Base-by-base conservation (phyloP, 208 protist genomes). In the Balamuthia mandrillaris region DNA sequence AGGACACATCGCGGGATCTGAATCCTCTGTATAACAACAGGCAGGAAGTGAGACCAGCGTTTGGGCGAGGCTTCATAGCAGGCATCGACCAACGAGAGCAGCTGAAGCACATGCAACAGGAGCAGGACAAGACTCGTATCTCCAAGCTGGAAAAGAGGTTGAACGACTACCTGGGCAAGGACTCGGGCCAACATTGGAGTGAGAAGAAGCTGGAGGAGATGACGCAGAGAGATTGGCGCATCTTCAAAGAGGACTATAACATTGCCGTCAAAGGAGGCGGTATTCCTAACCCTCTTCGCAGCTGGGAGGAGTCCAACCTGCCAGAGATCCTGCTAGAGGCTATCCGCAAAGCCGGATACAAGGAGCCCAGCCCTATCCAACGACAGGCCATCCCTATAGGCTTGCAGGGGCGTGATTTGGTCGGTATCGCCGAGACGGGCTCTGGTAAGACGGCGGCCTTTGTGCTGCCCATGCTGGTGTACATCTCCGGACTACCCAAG, bases 161-260 rank as follows among this genome's bases (percentile, higher is more conserved):
- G 18, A 65, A 86, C 60, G 44, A 66, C 42, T 83, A 41, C 60
- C n/a, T 85, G 12, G 61, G n/a, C 18, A 7, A 42, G 6, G 84
- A 60, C 52, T 33, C 52, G 41, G 75, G 31, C 21, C 65, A 75
- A 1, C 91, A 93, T 84, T 95, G 93, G 92, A 66, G 81, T 29
- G 86, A 94, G 39, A 96, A 97, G 84, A 9, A 33, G 47, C 60
- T 96, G n/a, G 31, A 33, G 14, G 42, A 93, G 31, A 97, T 97
- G 96, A 92, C 65, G 2, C 77, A 95, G 37, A 84, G 95, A 56
- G 95, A 97, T 79, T 97, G 95, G 95, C 88, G 95, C 49, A 97
- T 97, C 42, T 96, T 97, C 81, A 79, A 87, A 31, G 96, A 97
- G 61, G 95, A 97, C 78, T 95, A 93, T 63, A 90, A 94, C 74